These are phyloP conservation scores for Medicago arabica DNA, from an alignment of 306 rosid species.

Conservation along the genomic window DNA sequence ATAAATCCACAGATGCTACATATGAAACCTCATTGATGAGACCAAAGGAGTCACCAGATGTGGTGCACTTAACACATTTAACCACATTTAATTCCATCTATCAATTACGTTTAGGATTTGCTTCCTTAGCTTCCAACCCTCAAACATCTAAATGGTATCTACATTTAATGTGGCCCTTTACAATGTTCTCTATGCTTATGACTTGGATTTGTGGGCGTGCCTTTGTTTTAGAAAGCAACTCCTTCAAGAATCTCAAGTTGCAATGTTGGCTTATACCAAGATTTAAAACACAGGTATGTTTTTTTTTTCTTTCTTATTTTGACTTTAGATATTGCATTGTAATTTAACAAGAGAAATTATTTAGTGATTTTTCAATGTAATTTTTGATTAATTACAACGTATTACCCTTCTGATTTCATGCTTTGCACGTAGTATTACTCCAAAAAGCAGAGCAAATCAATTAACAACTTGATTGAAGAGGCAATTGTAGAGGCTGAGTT, in stretches of 20 bases:
- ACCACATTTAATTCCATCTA: constrained; percentile 66
- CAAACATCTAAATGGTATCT: constrained; percentile 56
- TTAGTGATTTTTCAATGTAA: no score
- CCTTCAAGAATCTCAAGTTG: constrained; percentile 50
- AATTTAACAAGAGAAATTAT: not conserved
- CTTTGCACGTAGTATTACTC: constrained; percentile 47
- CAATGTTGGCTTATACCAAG: constrained; percentile 73
- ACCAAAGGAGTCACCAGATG: constrained; percentile 47
- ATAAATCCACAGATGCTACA: constrained; percentile 48
- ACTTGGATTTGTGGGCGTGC: constrained; percentile 51
- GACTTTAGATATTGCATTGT: not conserved
- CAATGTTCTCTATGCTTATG: constrained; percentile 48
- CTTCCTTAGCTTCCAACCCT: constrained; percentile 62
- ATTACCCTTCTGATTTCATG: not conserved
- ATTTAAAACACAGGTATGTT: constrained; percentile 63
- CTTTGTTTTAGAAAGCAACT: constrained; percentile 61
- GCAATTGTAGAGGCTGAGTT: constrained; percentile 51
- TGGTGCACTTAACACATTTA: constrained; percentile 67
- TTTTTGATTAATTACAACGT: no score
- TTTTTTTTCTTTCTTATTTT: not conserved
- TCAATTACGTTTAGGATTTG: constrained; percentile 59
- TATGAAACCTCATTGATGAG: constrained; percentile 50
- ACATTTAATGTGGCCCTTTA: constrained; percentile 67
- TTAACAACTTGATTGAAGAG: constrained; percentile 46
- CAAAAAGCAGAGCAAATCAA: constrained; percentile 32